phyloP scores from a whole-genome alignment of 2,329 filamentous ascomycete genomes.

The Dactylellina cionopaga region DNA sequence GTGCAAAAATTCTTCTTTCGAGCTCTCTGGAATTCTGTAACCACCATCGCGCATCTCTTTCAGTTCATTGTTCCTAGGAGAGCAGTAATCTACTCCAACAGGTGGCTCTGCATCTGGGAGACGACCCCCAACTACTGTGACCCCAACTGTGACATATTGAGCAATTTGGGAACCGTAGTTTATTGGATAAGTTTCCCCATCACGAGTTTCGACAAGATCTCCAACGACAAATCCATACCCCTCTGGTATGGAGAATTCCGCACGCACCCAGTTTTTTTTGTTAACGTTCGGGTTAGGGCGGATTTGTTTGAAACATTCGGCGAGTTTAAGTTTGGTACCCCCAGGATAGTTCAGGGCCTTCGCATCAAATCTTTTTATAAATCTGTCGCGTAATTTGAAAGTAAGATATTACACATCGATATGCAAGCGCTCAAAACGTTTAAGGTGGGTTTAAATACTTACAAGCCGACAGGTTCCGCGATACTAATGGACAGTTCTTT shows the following conservation, averaged over 20 bases:
- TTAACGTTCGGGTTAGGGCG: not conserved
- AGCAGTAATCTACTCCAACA: not conserved
- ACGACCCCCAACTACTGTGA: not conserved
- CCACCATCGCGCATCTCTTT: too few species aligned
- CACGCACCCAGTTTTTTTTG: not conserved
- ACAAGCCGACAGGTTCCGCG: slow-evolving; percentile 14
- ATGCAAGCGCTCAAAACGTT: too few species aligned
- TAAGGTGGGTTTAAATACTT: too few species aligned
- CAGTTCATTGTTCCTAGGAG: not conserved
- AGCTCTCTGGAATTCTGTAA: too few species aligned
- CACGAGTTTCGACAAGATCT: not conserved
- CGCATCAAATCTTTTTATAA: not conserved
- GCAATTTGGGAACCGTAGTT: slow-evolving; percentile 2
- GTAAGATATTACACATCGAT: too few species aligned
- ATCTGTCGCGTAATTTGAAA: not conserved
- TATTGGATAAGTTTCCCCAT: not conserved
- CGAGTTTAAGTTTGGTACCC: not conserved
- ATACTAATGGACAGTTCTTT: not conserved
- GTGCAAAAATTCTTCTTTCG: not conserved
- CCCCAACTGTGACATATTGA: not conserved
- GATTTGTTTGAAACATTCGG: not conserved
- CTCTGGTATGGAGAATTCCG: not conserved
- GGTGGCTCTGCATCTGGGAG: not conserved
- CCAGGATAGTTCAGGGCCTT: not conserved
- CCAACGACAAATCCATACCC: not conserved